Base-by-base conservation (phyloP, 1,284 basidiomycete species). In the Trametes versicolor region DNA sequence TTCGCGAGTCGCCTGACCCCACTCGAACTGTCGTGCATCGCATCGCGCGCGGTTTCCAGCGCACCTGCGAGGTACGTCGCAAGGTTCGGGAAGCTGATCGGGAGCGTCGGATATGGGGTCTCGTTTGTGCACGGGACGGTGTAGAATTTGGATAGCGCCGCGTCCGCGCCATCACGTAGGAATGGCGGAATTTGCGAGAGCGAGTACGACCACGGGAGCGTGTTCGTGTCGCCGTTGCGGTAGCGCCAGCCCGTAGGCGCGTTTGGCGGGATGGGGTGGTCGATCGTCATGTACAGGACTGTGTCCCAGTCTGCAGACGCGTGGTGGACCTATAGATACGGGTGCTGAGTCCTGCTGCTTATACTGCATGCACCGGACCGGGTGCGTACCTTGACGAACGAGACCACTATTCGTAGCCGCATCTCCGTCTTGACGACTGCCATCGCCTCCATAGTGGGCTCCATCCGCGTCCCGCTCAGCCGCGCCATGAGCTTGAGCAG, bases 41-140 rank as follows among this genome's bases (percentile, higher is more conserved):
- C 85, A 50, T 82, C 80, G 56, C 92, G 82, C 36, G 92, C 91
- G 60, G 86, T 86, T 55, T 89, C 86, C 43, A 94, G 78, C 7
- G 86, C 89, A 5, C 86, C 85, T 66, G 91, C 87, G 25, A 94
- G 81, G 70, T 94, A 94, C 74, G 87, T 80, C 13, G 91, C 91
- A 51, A 92, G 82, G 72, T 87, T 85, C 6, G 92, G 91, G 71
- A 93, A 90, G 21, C 84, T 81, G 63, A 94, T 88, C 3, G 92
- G 92, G 25, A 94, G 80, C 13, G 80, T 83, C 4, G 92, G 92
- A 70, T 84, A 87, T 21, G 91, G 90, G 2, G 85, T 82, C 5
- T 80, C 76, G 6, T 80, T 66, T 2, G 86, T 88, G 5, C 83
- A 78, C 12, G 92, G 92, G 58, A 93, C 84, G 19, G 87, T 88